phyloP scores from a whole-genome alignment of 495 filamentous ascomycete species.

The Xylona heveae region DNA sequence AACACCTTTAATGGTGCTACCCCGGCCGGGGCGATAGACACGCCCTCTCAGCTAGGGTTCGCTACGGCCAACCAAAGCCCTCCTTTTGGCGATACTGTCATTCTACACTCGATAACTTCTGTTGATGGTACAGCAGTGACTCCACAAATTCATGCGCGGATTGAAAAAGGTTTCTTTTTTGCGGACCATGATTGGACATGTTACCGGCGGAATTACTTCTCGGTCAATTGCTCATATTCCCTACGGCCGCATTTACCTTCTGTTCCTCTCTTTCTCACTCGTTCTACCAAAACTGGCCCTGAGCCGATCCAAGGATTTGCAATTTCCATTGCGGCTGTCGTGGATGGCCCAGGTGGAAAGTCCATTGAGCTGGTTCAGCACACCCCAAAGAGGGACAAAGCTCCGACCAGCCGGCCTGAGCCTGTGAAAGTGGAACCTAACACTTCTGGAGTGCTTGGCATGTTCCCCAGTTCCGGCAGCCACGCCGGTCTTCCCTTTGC shows the following conservation, averaged over 20 bases:
- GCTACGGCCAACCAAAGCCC: constrained; percentile 16
- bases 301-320: constrained; percentile 44
- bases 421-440: constrained; percentile 48
- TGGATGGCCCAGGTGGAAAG: constrained; percentile 59
- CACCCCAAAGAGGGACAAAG: constrained; percentile 88
- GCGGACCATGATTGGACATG: constrained; percentile 85
- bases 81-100: constrained; percentile 34
- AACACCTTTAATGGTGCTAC: neutral
- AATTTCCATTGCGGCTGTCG: constrained; percentile 74
- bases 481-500: too few species aligned
- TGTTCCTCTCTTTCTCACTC: constrained; percentile 23
- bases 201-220: constrained; percentile 89
- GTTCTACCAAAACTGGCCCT: constrained; percentile 12
- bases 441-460: constrained; percentile 26
- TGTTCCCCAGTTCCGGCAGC: constrained; percentile 6
- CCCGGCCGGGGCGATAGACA: neutral
- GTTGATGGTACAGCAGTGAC: constrained; percentile 37
- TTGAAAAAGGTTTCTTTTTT: constrained; percentile 85
- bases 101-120: constrained; percentile 34
- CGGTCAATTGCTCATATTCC: constrained; percentile 62
- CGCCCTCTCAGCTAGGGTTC: constrained; percentile 1
- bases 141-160: constrained; percentile 61
- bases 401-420: constrained; percentile 58
- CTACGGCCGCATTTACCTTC: constrained; percentile 30
- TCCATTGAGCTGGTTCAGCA: constrained; percentile 78